Base-by-base conservation (phyloP, 176 grass and related monocot genomes). In the Ensete ventricosum region DNA sequence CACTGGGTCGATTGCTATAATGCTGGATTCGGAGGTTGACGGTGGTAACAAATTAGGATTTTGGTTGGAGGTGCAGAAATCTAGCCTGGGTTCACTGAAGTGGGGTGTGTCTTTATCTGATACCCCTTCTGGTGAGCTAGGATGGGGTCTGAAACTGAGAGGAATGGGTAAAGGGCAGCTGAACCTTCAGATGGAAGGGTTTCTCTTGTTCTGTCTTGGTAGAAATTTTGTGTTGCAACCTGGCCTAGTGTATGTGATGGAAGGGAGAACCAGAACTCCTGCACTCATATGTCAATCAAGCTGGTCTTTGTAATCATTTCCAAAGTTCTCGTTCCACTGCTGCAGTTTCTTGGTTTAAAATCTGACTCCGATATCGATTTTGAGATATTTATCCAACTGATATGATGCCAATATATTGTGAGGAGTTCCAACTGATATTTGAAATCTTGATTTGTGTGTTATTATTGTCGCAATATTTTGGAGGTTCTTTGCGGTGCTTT, bases 141-240 rank as follows among this genome's bases (percentile, higher is more conserved):
- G 78, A 58, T 85, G 78, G 78, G 83, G 83, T 19, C 52, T 81
- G 73, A 81, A 78, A 73, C 11, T 64, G 9, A 14, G 65, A 51
- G 73, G 83, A 55, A 59, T 5, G 52, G 21, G 24, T 14, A 80
- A 80, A 2, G 63, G 64, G 3, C 68, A 75, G 22, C 54, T 81
- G 49, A 63, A 77, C 59, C 27, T 81, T 63, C 78, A 85, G 29
- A 77, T 85, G 65, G 83, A 81, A 70, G 83, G 78, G 7, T 85
- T 81, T 85, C 80, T 85, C 9, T 72, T 77, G 65, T 54, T 77
- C 53, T 70, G 51, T 55, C 76, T 85, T n/a, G 78, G 78, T n/a
- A 81, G 12, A 12, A 50, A 26, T 51, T 55, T 78, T 64, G 77
- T 81, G 17, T 67, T 85, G 83, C 83, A 85, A 58, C 83, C 83